These are phyloP conservation scores for Toxicodendron radicans DNA, from an alignment of 345 rosid genomes.

Conservation along the genomic window DNA sequence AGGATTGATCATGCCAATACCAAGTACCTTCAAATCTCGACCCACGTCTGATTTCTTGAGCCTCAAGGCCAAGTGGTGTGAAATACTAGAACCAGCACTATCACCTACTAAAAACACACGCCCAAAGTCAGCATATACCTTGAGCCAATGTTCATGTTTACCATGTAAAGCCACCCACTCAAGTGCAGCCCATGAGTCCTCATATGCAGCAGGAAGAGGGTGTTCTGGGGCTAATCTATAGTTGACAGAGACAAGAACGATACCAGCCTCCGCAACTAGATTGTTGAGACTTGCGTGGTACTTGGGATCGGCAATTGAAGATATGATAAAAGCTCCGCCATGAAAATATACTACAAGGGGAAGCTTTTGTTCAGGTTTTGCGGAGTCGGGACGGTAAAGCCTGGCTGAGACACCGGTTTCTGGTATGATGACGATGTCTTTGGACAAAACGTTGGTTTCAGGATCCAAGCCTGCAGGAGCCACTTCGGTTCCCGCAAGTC, in stretches of 20 bases:
- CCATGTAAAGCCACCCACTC: constrained; percentile 45
- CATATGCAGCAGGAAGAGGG: constrained; percentile 70
- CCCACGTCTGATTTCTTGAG: constrained; percentile 25
- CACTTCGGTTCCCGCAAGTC: constrained; percentile 55
- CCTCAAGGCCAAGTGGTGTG: constrained; percentile 61
- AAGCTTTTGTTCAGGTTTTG: constrained; percentile 32
- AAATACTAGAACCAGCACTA: constrained; percentile 72
- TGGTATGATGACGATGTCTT: constrained; percentile 54
- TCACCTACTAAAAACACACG: constrained; percentile 60
- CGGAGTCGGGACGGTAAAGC: constrained; percentile 51
- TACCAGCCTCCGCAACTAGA: constrained; percentile 52
- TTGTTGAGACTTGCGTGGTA: constrained; percentile 68
- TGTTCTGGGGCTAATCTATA: constrained; percentile 74
- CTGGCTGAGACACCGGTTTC: constrained; percentile 57
- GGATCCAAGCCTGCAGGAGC: constrained; percentile 58
- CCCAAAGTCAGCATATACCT: constrained; percentile 42
- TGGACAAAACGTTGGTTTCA: constrained; percentile 54
- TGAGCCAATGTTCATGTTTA: constrained; percentile 50
- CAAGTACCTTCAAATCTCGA: constrained; percentile 36
- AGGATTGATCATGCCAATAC: constrained; percentile 71
- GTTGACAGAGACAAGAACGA: constrained; percentile 58
- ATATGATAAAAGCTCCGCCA: constrained; percentile 76
- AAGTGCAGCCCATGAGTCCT: constrained; percentile 73
- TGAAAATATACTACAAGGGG: constrained; percentile 77
- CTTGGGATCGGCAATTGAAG: constrained; percentile 52